A percentile compares a stretch with the other conserved stretches of the same genome.
These are phyloP conservation scores for Corrigiola litoralis DNA, from an alignment of 179 eudicot species.

Conservation along the genomic window DNA sequence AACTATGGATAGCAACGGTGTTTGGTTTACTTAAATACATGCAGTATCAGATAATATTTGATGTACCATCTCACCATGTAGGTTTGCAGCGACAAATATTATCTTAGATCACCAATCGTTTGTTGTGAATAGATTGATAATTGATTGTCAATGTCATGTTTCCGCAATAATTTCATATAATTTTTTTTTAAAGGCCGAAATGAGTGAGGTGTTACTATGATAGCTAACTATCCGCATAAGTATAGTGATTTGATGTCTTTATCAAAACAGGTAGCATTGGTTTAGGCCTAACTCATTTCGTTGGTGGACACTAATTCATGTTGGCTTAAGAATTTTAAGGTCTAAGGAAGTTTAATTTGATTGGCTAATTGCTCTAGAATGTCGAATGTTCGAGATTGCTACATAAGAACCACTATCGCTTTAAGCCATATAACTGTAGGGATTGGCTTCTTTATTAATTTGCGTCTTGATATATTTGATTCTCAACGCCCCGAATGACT, in stretches of 20 bases:
- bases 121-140: not conserved
- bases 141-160: not conserved
- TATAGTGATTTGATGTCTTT: not conserved
- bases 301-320: too few species aligned
- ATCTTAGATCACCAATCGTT: not conserved
- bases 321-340: too few species aligned
- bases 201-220: not conserved
- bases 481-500: not conserved
- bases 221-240: not conserved
- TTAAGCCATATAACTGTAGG: not conserved
- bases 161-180: not conserved
- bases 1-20: not conserved
- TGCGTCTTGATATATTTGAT: not conserved
- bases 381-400: too few species aligned
- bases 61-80: not conserved
- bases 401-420: too few species aligned
- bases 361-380: too few species aligned
- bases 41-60: not conserved
- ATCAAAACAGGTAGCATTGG: not conserved
- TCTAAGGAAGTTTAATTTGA: too few species aligned
- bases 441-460: not conserved
- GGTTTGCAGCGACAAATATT: not conserved
- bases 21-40: not conserved
- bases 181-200: not conserved
- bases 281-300: too few species aligned